These are phyloP conservation scores for Tremellales sp. DNA, from an alignment of 1,284 basidiomycete species.

Conservation along the genomic window DNA sequence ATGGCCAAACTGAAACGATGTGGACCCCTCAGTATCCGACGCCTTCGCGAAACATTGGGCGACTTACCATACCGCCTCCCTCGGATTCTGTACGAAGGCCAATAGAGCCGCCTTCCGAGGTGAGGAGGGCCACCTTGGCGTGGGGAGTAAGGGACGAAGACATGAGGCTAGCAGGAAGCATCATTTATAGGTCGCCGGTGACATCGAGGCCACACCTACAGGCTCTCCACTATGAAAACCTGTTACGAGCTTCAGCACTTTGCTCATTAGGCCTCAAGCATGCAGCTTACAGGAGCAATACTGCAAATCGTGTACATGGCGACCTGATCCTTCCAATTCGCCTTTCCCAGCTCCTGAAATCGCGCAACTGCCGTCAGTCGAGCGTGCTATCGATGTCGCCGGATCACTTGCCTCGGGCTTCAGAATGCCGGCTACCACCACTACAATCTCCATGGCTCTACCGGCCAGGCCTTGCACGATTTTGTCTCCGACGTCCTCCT, in stretches of 20 bases:
- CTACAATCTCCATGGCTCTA: slow-evolving; percentile 40
- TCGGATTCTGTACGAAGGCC: slow-evolving; percentile 47
- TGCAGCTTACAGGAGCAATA: slow-evolving; percentile 37
- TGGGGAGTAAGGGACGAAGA: background rate
- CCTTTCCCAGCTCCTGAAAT: slow-evolving; percentile 41
- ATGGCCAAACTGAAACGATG: slow-evolving; percentile 44
- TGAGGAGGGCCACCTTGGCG: slow-evolving; percentile 47
- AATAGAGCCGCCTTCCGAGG: slow-evolving; percentile 51
- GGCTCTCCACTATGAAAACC: slow-evolving; percentile 5
- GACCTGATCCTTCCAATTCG: slow-evolving; percentile 43
- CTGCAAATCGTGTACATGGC: slow-evolving; percentile 51
- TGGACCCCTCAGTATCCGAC: too few species aligned
- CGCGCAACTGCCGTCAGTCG: background rate
- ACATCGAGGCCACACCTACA: background rate
- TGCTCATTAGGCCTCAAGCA: slow-evolving; percentile 5
- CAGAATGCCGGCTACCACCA: slow-evolving; percentile 48
- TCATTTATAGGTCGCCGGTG: background rate
- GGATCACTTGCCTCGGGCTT: slow-evolving; percentile 39
- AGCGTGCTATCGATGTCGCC: background rate
- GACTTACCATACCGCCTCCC: slow-evolving; percentile 45
- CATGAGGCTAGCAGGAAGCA: background rate
- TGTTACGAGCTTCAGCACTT: slow-evolving; percentile 38
- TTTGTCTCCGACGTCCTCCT: slow-evolving; percentile 40
- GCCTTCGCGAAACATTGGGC: slow-evolving; percentile 29
- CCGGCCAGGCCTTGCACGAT: slow-evolving; percentile 40